A percentile compares a stretch with the other conserved stretches of the same genome.
Conservation (phyloP, 225 moss, liverwort and hornwort genomes). For the Climacium dendroides region DNA sequence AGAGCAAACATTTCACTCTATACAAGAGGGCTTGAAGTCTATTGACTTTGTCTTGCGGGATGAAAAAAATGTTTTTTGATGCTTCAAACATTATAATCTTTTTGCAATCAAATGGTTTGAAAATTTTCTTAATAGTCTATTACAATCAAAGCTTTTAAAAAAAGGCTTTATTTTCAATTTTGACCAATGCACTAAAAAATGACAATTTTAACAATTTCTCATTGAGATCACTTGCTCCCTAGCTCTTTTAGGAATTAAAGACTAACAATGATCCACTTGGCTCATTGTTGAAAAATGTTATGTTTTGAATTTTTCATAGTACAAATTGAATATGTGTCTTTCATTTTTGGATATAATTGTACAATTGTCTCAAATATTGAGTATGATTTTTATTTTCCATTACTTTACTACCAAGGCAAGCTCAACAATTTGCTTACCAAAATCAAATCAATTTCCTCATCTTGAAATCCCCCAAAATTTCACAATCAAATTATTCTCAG, state of each 20-base stretch:
- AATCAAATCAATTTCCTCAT: too few species aligned
- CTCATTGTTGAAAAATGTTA: neutral
- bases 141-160: neutral
- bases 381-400: neutral
- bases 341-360: too few species aligned
- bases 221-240: rapidly evolving
- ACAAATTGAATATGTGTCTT: neutral
- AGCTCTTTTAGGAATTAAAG: neutral
- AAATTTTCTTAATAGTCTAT: neutral
- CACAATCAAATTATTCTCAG: neutral
- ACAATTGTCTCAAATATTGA: neutral
- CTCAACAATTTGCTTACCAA: neutral
- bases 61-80: neutral
- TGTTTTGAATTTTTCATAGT: neutral
- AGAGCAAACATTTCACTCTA: rapidly evolving
- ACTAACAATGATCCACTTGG: neutral
- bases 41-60: rapidly evolving
- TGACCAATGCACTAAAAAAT: neutral
- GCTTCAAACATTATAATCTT: neutral
- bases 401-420: neutral
- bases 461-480: too few species aligned
- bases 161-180: neutral
- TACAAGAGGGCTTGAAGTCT: rapidly evolving
- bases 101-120: rapidly evolving
- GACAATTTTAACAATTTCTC: too few species aligned